Conservation (phyloP, 2,329 filamentous ascomycete species). For the Exutisphaerella laricina region DNA sequence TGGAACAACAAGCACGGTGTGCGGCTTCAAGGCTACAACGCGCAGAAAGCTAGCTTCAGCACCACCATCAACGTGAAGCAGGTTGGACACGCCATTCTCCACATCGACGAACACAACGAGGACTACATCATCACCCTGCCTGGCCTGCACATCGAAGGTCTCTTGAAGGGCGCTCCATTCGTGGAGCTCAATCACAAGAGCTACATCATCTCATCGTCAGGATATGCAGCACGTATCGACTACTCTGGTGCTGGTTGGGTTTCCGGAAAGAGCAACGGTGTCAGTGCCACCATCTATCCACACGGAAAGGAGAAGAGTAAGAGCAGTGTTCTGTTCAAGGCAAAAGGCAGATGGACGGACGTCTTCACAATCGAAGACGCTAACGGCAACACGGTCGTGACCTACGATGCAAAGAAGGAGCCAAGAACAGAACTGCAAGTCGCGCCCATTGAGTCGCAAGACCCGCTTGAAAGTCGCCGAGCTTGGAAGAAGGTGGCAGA, state of each 20-base stretch:
- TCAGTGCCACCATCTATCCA: conserved; percentile 69
- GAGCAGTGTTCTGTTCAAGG: conserved; percentile 65
- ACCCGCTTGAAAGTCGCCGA: conserved; percentile 78
- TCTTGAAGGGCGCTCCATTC: conserved; percentile 80
- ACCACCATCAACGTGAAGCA: conserved; percentile 85
- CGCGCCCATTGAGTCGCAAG: conserved; percentile 69
- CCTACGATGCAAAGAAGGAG: conserved; percentile 43
- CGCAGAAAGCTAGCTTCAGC: conserved; percentile 91
- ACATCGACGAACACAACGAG: conserved; percentile 62
- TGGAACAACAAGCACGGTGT: conserved; percentile 80
- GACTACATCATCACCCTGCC: conserved; percentile 89
- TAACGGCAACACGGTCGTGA: conserved; percentile 41
- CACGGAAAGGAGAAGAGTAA: conserved; percentile 58
- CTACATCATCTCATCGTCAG: conserved; percentile 79
- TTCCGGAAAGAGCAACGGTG: conserved; percentile 90
- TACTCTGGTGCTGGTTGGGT: conserved; percentile 94
- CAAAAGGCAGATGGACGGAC: conserved; percentile 86
- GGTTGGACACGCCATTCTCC: conserved; percentile 72
- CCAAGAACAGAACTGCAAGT: conserved; percentile 63
- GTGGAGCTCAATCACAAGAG: conserved; percentile 83
- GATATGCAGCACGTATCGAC: conserved; percentile 83
- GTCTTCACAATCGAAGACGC: conserved; percentile 71
- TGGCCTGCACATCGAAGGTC: conserved; percentile 84
- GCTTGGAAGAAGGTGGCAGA: conserved; percentile 83
- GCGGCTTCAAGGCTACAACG: conserved; percentile 76